Base-by-base conservation (phyloP, 192 early-diverging fungal species). In the Linderina pennispora region DNA sequence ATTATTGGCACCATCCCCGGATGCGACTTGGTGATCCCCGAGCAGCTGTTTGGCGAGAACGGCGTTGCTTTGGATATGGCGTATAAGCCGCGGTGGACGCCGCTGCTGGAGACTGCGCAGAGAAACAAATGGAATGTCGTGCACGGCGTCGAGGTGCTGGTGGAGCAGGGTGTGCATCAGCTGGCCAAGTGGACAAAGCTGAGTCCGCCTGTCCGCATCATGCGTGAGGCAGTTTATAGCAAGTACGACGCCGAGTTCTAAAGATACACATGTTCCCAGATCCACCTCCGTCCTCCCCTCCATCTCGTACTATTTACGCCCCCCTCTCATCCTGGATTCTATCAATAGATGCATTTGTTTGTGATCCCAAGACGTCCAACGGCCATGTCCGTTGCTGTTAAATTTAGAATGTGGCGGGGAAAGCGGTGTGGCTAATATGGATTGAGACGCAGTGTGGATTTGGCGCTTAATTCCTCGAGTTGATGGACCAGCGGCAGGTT, bases 1-100 rank as follows among this genome's bases (percentile, higher is more conserved):
- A 75, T 94, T 34, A 63, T 97, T 0, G 86, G 85, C 4, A 94
- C 91, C 2, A 77, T 96, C n/a, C 93, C 93, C n/a, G 88, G 82
- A 20, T 75, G 79, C 31, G 83, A 85, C 36, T 50, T 87, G 23
- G 68, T 48, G 21, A 40, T 77, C 48, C 83, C 79, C 31, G 74
- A 84, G 13, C 28, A 31, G 15, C 36, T 80, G 44, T 81, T 77
- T 54, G 68, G 45, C 51, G 68, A 55, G 15, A 54, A 26, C 5
- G 91, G 93, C 4, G 80, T 96, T 8, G 81, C 90, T 2, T 76
- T 94, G 18, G 96, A 99, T 41, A 84, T 97, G 89, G 93, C 94
- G 15, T 97, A 97, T 65, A 84, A 88, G 37, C 92, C 96, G 32
- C 63, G 84, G 8, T 72, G 83, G 40, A 99, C 96, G 1, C 75